Evolutionary conservation across 2,329 filamentous ascomycete genomes (phyloP).

Genomic region (Sphaerostilbella broomeana): DNA sequence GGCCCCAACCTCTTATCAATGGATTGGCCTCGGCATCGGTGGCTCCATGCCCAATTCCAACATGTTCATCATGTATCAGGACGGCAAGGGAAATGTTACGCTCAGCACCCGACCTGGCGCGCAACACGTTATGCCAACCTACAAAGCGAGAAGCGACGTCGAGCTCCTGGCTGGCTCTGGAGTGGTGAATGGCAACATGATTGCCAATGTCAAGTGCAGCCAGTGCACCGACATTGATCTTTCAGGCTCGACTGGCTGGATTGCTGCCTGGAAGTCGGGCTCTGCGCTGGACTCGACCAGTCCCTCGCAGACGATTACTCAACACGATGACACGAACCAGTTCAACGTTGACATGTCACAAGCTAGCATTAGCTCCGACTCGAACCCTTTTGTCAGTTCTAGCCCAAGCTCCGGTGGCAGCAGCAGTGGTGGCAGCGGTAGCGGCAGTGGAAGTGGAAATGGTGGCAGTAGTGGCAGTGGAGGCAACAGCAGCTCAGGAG

Average conservation of each 20-base stretch:
- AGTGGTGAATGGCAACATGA: constrained; percentile 44
- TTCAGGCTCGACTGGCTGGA: constrained; percentile 40
- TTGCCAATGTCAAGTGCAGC: constrained; percentile 52
- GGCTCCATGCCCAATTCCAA: constrained; percentile 47
- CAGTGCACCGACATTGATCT: constrained; percentile 45
- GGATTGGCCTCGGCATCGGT: constrained; percentile 55
- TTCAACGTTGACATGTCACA: constrained; percentile 44
- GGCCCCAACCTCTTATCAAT: constrained; percentile 46
- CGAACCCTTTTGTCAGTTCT: constrained; percentile 44
- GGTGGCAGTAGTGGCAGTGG: constrained; percentile 10
- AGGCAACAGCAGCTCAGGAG: not conserved
- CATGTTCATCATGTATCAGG: constrained; percentile 57
- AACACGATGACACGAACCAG: constrained; percentile 39
- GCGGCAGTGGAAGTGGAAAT: constrained; percentile 8
- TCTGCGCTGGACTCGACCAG: constrained; percentile 38
- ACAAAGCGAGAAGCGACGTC: constrained; percentile 37
- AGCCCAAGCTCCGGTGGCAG: constrained; percentile 13
- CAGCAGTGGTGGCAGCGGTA: constrained; percentile 11
- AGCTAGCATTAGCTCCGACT: constrained; percentile 40
- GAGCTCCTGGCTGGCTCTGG: constrained; percentile 54
- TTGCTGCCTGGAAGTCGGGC: constrained; percentile 49
- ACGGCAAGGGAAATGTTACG: constrained; percentile 54
- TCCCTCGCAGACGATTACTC: constrained; percentile 31
- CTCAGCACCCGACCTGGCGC: constrained; percentile 49
- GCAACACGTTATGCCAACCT: constrained; percentile 42